Conservation (phyloP, 805 yeast species). For the Hanseniaspora jakobsenii region DNA sequence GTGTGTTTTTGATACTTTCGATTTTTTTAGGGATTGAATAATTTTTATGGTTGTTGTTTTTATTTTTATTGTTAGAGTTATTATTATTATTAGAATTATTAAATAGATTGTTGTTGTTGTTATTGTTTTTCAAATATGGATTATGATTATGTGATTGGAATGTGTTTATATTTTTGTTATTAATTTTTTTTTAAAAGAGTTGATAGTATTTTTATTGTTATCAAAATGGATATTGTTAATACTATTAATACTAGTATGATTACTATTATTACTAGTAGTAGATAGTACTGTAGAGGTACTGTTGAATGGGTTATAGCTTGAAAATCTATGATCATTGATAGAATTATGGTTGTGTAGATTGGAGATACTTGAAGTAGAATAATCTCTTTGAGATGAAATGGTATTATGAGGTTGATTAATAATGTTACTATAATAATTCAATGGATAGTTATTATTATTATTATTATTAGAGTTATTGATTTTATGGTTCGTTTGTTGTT, state of each 20-base stretch:
- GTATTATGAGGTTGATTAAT: background rate
- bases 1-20: background rate
- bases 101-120: background rate
- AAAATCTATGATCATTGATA: background rate
- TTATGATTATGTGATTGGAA: constrained; percentile 6
- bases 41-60: no score
- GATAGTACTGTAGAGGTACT: no score
- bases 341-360: background rate
- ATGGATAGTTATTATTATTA: background rate
- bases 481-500: no score
- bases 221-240: no score
- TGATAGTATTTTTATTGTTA: background rate
- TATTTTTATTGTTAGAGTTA: background rate
- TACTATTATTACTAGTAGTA: no score
- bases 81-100: background rate
- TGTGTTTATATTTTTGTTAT: background rate
- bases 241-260: no score
- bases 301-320: no score
- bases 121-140: constrained; percentile 10
- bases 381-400: constrained; percentile 1
- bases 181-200: background rate
- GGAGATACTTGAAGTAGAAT: constrained; percentile 6
- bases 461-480: background rate
- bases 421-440: background rate
- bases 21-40: background rate